Evolutionary conservation across 164 flowering plant genomes (phyloP), one percentile per base, ranked within the genome.

Genomic region (Echeveria elegans): DNA sequence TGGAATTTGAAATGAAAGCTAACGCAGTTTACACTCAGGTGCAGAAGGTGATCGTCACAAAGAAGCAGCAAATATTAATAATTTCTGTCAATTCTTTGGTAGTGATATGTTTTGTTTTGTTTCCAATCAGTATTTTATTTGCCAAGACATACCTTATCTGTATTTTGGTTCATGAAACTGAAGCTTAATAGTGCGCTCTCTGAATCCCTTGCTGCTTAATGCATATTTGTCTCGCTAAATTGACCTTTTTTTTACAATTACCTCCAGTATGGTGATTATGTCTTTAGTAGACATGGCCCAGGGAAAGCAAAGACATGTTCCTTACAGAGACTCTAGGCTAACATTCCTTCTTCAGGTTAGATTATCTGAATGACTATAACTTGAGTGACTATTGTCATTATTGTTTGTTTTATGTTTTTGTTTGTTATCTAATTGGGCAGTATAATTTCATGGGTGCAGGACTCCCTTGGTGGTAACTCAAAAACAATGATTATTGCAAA

Each of bases 51-150:
- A 89, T 48, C 92, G 98, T 63, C 78, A 89, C 74, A 92, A 85
- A 78, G 96, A 92, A 82, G 96, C 98, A 64, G 92, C 94, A 75
- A 89, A 88, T 65, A 92, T 92, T 74, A 92, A 92, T 77, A 89
- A 77, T 92, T 96, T 15, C 77, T 92, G 45, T 92, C 98, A 66
- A 92, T 91, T 71, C 85, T 89, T 9, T 92, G 98, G 98, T 89
- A 89, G 75, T 23, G 53, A 52, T 10, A 52, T 68, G 26, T 19
- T 38, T 43, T 65, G 16, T n/a, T n/a, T n/a, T n/a, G n/a, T n/a
- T n/a, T n/a, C n/a, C 15, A 2, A 26, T 8, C 29, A 38, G 30
- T 34, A 29, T 56, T 56, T 56, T 34, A 26, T 6, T 19, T n/a
- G 31, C 30, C 6, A 63, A 56, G 28, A n/a, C n/a, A n/a, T n/a